phyloP scores from a whole-genome alignment of 345 rosid species.

The Sisymbrium altissimum region DNA sequence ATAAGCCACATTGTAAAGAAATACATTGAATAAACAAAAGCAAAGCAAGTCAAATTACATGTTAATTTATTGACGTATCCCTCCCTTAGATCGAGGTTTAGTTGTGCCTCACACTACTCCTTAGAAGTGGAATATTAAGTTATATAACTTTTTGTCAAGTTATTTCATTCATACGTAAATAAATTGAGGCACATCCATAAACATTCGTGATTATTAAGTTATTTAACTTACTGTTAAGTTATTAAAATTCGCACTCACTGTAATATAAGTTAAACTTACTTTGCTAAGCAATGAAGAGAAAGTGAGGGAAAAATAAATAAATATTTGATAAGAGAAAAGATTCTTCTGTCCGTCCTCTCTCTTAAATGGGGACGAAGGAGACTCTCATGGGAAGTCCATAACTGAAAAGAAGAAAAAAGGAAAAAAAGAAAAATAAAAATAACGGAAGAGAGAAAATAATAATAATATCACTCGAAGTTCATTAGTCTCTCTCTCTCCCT shows the following conservation, averaged over 20 bases:
- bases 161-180: background rate
- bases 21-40: background rate
- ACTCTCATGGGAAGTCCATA: constrained; percentile 21
- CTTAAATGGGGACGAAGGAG: constrained; percentile 16
- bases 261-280: too few relatives aligned
- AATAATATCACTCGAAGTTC: background rate
- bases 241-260: too few relatives aligned
- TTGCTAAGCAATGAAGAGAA: too few relatives aligned
- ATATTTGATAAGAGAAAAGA: constrained; percentile 22
- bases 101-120: constrained; percentile 3
- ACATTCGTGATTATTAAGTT: background rate
- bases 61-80: background rate
- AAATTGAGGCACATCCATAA: background rate
- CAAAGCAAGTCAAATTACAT: background rate
- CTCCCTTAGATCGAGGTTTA: background rate
- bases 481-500: background rate
- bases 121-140: background rate
- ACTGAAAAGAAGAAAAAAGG: background rate
- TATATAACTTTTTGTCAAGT: background rate
- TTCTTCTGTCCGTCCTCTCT: background rate
- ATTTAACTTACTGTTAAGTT: background rate
- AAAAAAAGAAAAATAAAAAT: background rate
- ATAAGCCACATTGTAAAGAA: background rate
- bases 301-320: too few relatives aligned
- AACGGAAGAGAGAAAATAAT: constrained; percentile 14